Evolutionary conservation across 2,329 filamentous ascomycete species (phyloP).

Genomic region (Grosmannia huntii): DNA sequence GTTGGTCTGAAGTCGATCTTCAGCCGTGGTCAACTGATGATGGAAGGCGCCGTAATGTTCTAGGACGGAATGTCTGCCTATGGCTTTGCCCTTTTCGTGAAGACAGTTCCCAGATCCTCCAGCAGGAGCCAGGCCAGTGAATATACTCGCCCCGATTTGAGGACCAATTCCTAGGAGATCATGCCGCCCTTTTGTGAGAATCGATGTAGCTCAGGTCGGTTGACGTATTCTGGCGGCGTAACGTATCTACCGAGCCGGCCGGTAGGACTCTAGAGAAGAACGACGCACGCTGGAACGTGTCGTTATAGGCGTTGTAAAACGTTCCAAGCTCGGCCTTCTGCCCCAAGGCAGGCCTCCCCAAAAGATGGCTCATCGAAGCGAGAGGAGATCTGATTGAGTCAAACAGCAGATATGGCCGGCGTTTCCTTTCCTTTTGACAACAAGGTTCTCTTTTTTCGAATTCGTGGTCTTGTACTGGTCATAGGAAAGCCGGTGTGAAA

Average conservation of each 20-base stretch:
- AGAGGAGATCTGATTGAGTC: background rate
- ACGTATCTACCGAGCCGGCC: background rate
- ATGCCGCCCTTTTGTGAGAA: background rate
- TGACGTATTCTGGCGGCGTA: background rate
- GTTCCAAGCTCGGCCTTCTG: conserved; percentile 4
- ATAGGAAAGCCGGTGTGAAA: no score
- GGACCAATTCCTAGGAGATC: background rate
- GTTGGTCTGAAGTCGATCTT: background rate
- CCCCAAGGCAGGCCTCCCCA: conserved; percentile 5
- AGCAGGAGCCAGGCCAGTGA: conserved; percentile 1
- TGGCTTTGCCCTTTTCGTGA: background rate
- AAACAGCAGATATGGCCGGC: background rate
- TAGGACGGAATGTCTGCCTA: background rate
- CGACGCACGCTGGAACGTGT: conserved; percentile 4
- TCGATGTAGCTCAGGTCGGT: background rate
- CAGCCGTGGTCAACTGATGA: background rate
- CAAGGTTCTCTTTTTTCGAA: background rate
- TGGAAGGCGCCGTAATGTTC: background rate
- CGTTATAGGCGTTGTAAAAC: conserved; percentile 6
- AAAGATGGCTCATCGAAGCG: background rate
- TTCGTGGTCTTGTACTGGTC: no score
- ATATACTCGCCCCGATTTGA: background rate
- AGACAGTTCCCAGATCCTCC: background rate
- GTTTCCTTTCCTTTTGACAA: background rate
- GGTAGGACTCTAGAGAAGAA: background rate